phyloP scores from a whole-genome alignment of 768 basidiomycete genomes.

The Chlorophyllum brunneum region DNA sequence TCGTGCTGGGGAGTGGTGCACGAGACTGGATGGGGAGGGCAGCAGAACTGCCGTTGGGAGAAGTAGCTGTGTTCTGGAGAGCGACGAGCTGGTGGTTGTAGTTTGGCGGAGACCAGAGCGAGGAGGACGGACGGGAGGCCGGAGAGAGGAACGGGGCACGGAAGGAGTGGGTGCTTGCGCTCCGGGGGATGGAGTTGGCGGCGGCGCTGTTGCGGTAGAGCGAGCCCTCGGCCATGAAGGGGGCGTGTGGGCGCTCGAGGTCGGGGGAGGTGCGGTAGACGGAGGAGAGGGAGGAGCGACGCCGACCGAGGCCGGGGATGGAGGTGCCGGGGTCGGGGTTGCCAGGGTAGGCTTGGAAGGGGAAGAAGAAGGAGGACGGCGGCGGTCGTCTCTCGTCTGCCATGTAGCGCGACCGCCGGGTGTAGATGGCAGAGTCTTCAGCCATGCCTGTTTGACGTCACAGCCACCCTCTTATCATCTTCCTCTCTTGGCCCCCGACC shows the following conservation, averaged over 20 bases:
- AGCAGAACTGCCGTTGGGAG: constrained; percentile 14
- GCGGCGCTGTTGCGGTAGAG: constrained; percentile 42
- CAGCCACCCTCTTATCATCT: background rate
- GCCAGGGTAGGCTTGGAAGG: constrained; percentile 61
- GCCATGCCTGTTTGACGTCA: constrained; percentile 2
- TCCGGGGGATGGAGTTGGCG: constrained; percentile 39
- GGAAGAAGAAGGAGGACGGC: constrained; percentile 36
- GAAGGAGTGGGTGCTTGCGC: constrained; percentile 46
- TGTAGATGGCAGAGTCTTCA: constrained; percentile 3
- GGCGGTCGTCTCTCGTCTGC: constrained; percentile 25
- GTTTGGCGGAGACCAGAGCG: constrained; percentile 59
- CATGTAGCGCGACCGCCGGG: no score
- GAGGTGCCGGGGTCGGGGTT: constrained; percentile 58
- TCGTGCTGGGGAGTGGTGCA: constrained; percentile 44
- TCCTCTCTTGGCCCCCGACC: background rate
- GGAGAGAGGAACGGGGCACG: constrained; percentile 70
- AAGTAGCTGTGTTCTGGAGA: constrained; percentile 12
- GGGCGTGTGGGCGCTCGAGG: constrained; percentile 41
- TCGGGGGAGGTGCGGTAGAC: constrained; percentile 18
- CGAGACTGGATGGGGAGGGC: constrained; percentile 23
- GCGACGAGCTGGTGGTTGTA: no score
- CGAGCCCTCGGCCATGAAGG: constrained; percentile 39
- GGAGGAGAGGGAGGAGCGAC: constrained; percentile 29
- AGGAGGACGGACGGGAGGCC: constrained; percentile 58
- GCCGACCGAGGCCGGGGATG: constrained; percentile 25